phyloP scores from a whole-genome alignment of 768 basidiomycete genomes.

The Suillus brevipes region DNA sequence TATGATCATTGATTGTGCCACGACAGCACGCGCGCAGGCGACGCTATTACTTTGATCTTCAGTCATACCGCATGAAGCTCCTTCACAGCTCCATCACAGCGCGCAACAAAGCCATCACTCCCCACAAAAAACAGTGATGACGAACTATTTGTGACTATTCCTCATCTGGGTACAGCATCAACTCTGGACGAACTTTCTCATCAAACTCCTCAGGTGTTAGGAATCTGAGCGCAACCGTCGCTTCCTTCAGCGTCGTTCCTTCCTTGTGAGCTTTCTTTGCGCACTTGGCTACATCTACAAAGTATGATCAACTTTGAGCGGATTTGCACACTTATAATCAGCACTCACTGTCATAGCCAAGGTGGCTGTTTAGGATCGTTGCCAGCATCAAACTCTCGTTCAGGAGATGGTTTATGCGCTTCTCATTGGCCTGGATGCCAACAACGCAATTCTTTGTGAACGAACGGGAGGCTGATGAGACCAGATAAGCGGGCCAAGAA shows the following conservation, averaged over 20 bases:
- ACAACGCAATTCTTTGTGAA: conserved; percentile 98
- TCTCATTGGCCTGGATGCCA: conserved; percentile 95
- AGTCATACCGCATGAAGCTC: background rate
- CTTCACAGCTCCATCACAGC: background rate
- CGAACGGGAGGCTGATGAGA: conserved; percentile 68
- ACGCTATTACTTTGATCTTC: background rate
- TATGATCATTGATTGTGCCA: background rate
- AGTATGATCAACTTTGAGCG: conserved; percentile 2
- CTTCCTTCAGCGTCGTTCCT: conserved; percentile 94
- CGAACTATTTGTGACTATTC: conserved; percentile 12
- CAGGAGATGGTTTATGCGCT: conserved; percentile 82
- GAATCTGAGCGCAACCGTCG: conserved; percentile 85
- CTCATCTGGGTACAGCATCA: conserved; percentile 82
- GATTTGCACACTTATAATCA: conserved; percentile 2
- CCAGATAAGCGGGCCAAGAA: conserved; percentile 10
- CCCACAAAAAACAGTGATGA: background rate
- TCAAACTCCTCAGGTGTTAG: conserved; percentile 92
- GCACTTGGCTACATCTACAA: conserved; percentile 90
- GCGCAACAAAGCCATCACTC: background rate
- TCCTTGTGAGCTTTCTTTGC: conserved; percentile 99
- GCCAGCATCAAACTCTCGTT: conserved; percentile 98
- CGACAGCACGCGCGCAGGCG: background rate
- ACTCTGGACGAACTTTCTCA: conserved; percentile 86
- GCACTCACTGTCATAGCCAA: conserved; percentile 93
- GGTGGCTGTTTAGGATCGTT: conserved; percentile 91